A percentile compares a stretch with the other conserved stretches of the same genome.
phyloP scores from a whole-genome alignment of 2,329 filamentous ascomycete species.

The Tolypocladium nubicola region DNA sequence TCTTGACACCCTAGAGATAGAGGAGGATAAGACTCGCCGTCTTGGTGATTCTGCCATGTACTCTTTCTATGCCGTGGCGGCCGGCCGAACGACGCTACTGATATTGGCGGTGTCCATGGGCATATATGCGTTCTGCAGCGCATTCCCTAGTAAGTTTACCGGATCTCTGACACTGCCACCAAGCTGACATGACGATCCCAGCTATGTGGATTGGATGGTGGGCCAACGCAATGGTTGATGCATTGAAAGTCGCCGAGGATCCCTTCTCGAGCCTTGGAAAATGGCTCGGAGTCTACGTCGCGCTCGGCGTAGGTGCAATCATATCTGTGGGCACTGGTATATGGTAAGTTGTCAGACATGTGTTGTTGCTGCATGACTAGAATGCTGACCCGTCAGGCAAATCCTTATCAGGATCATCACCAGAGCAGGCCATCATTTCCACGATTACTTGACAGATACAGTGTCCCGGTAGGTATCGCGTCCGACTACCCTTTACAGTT shows the following conservation, averaged over 20 bases:
- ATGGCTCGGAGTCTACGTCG: background rate
- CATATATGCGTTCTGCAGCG: background rate
- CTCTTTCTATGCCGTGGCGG: background rate
- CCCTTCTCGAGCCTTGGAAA: background rate
- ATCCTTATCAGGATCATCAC: background rate
- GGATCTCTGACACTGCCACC: rapidly evolving
- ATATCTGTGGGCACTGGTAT: background rate
- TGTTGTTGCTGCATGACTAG: background rate
- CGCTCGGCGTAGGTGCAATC: background rate
- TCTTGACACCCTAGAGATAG: background rate
- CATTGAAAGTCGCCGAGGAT: background rate
- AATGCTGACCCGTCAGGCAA: background rate
- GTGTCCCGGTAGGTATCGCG: background rate
- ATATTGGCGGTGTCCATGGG: background rate
- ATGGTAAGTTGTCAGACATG: background rate
- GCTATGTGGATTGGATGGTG: background rate
- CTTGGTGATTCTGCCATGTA: background rate
- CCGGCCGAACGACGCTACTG: background rate
- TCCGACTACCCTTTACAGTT: background rate
- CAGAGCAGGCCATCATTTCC: background rate
- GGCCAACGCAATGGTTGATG: background rate
- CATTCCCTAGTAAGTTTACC: background rate
- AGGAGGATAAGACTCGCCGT: background rate
- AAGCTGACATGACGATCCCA: background rate
- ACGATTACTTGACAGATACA: background rate